These are phyloP conservation scores for Calonectria naviculata DNA, from an alignment of 2,329 filamentous ascomycete species.

Conservation along the genomic window DNA sequence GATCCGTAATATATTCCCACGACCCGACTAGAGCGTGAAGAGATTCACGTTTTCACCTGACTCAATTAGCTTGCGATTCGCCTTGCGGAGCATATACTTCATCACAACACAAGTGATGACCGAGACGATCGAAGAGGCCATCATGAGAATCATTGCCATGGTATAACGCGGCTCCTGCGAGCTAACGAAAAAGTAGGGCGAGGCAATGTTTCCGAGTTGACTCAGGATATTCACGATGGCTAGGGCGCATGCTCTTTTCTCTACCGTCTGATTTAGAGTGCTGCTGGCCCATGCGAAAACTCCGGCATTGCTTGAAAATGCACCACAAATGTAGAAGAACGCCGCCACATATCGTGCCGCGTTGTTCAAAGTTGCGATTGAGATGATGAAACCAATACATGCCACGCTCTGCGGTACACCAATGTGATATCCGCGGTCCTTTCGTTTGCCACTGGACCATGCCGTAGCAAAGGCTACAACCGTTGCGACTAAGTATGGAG, in stretches of 20 bases:
- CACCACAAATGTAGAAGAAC: constrained; percentile 33
- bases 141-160: constrained; percentile 12
- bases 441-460: constrained; percentile 31
- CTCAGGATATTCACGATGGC: constrained; percentile 31
- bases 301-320: constrained; percentile 44
- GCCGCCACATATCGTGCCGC: constrained; percentile 31
- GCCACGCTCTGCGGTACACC: constrained; percentile 25
- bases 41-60: not conserved
- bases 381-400: constrained; percentile 35
- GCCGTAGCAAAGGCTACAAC: constrained; percentile 26
- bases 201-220: constrained; percentile 39
- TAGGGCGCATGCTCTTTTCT: constrained; percentile 39
- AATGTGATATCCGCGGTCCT: constrained; percentile 36
- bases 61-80: constrained; percentile 6
- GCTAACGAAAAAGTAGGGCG: constrained; percentile 40
- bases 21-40: constrained; percentile 2
- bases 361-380: constrained; percentile 32
- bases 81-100: constrained; percentile 13
- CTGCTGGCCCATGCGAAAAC: constrained; percentile 49
- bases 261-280: constrained; percentile 47
- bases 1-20: too few relatives aligned
- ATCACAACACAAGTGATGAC: not conserved
- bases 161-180: not conserved
- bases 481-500: constrained; percentile 38
- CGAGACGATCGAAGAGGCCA: constrained; percentile 2